These are phyloP conservation scores for Diplocarpon mali DNA, from an alignment of 2,329 filamentous ascomycete genomes.

Conservation along the genomic window DNA sequence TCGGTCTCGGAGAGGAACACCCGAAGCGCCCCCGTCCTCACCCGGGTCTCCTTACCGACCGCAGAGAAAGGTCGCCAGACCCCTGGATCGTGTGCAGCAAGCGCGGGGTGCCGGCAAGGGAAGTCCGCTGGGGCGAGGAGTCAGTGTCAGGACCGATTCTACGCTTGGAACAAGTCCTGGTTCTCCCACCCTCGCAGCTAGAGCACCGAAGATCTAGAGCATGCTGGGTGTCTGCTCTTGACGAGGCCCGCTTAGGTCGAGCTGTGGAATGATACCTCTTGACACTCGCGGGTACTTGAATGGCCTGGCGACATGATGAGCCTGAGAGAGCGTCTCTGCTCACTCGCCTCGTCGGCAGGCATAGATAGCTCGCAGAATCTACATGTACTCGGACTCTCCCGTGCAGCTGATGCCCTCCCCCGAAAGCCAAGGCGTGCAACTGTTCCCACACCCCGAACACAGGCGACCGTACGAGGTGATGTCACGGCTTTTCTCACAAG, in stretches of 20 bases:
- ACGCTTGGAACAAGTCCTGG: conserved; percentile 24
- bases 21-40: conserved; percentile 12
- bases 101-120: conserved; percentile 11
- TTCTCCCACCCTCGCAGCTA: conserved; percentile 15
- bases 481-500: too few species aligned
- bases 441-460: too few species aligned
- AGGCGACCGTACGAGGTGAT: too few species aligned
- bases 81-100: conserved; percentile 18
- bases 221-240: not conserved
- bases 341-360: too few species aligned
- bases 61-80: conserved; percentile 15
- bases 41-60: conserved; percentile 20
- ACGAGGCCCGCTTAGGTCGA: not conserved
- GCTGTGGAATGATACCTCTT: not conserved
- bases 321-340: too few species aligned
- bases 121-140: conserved; percentile 22
- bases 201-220: not conserved
- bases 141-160: conserved; percentile 24
- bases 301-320: too few species aligned
- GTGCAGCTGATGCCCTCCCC: too few species aligned
- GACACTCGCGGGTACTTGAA: not conserved
- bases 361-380: too few species aligned
- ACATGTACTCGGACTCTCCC: too few species aligned
- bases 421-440: too few species aligned
- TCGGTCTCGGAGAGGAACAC: conserved; percentile 5